These are phyloP conservation scores for Trypanosoma lewisi DNA, from an alignment of 208 protist genomes.

Conservation along the genomic window DNA sequence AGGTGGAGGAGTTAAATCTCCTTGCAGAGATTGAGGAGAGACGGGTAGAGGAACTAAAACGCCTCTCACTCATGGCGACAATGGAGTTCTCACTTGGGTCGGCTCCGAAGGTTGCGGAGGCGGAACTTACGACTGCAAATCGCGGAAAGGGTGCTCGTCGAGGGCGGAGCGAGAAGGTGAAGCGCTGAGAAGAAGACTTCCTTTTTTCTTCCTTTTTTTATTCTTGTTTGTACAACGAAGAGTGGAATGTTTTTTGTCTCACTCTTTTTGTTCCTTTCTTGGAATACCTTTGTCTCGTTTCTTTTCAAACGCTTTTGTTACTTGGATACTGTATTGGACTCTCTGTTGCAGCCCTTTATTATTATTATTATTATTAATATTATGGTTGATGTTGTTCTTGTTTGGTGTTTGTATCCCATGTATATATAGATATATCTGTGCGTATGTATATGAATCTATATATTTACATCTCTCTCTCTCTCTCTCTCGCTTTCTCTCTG, in stretches of 20 bases:
- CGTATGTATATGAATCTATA: background rate
- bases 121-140: background rate
- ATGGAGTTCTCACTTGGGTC: constrained; percentile 20
- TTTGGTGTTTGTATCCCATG: constrained; percentile 8
- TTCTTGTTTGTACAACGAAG: too few species aligned
- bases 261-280: background rate
- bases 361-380: too few species aligned
- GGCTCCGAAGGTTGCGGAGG: constrained; percentile 5
- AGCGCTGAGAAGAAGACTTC: too few species aligned
- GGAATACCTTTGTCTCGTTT: too few species aligned
- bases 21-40: constrained; percentile 17
- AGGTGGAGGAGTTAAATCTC: constrained; percentile 20
- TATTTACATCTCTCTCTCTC: too few species aligned
- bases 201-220: too few species aligned
- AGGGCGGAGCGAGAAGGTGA: background rate
- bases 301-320: too few species aligned
- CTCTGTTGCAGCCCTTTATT: too few species aligned
- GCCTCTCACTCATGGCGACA: background rate
- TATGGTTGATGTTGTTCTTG: too few species aligned
- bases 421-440: constrained; percentile 23
- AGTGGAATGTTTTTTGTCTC: background rate
- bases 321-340: too few species aligned
- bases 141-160: background rate
- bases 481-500: too few species aligned
- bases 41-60: constrained; percentile 18